These are phyloP conservation scores for Acacia confusa DNA, from an alignment of 306 rosid genomes.

Conservation along the genomic window DNA sequence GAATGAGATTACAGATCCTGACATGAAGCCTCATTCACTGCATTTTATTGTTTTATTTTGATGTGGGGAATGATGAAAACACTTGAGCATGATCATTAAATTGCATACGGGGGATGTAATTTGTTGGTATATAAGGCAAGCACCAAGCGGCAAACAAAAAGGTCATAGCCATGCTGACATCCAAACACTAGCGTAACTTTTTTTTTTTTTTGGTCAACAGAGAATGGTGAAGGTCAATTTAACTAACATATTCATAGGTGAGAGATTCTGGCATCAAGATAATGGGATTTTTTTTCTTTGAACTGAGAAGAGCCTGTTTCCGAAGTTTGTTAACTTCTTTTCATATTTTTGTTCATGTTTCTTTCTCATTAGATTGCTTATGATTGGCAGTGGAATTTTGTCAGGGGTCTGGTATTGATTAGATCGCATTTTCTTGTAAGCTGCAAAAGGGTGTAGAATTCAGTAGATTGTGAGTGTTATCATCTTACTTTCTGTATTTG, in stretches of 20 bases:
- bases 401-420: not conserved
- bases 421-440: not conserved
- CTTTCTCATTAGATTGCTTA: not conserved
- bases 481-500: not conserved
- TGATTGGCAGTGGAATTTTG: no score
- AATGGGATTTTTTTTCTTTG: no score
- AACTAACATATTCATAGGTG: no score
- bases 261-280: not conserved
- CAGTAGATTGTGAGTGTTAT: not conserved
- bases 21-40: not conserved
- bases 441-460: not conserved
- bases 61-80: not conserved
- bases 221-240: no score
- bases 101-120: not conserved
- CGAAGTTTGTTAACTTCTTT: not conserved
- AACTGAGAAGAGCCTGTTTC: not conserved
- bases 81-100: not conserved
- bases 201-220: no score
- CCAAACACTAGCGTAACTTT: no score
- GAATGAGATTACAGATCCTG: not conserved
- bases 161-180: no score
- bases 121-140: not conserved
- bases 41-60: slow-evolving; percentile 7
- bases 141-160: no score
- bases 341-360: not conserved